Evolutionary conservation across 2,329 filamentous ascomycete genomes (phyloP), one percentile per base, ranked within the genome.

Genomic region (Cladosporium colombiae): DNA sequence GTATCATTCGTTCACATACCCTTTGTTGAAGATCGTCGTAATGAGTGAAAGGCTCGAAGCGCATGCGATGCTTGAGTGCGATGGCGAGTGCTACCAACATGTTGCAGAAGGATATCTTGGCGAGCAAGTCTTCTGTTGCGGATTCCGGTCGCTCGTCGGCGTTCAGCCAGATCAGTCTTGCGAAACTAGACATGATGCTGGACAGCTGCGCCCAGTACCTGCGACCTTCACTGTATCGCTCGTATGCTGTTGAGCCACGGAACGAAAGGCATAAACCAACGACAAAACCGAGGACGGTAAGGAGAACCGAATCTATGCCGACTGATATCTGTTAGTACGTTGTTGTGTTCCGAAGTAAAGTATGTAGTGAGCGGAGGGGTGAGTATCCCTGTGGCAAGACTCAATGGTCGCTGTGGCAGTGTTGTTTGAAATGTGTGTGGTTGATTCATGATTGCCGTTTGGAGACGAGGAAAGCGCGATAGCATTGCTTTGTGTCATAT

Each of bases 111-210:
- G 88, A 88, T 78, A 92, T 75, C 78, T 94, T 94, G 64, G 82
- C 84, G 14, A 95, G 81, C 1, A 93, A 73, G 69, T 90, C 88
- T 52, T 89, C 83, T 72, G 91, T 92, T 23, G 83, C 83, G 11
- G 81, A 64, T 27, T 74, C 73, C 50, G 69, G 68, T 2, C 70
- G 71, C 55, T 85, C 81, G 33, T 83, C 81, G 8, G 86, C 83
- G 72, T 96, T 91, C 35, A 97, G 84, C 93, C 93, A 97, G 74
- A 95, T 91, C 11, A 91, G 83, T 25, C 93, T 88, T 4, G 85
- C 82, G 27, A 55, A 55, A 33, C 52, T 31, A 18, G 52, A 55
- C 58, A 88, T 75, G 65, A 85, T 87, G 64, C 87, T 84, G 16
- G 83, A 82, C 56, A 89, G 74, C 65, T 83, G 80, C 50, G 71